A percentile compares a stretch with the other conserved stretches of the same genome.
Conservation (phyloP, 768 basidiomycete species). For the Guyanaporus albipodus region DNA sequence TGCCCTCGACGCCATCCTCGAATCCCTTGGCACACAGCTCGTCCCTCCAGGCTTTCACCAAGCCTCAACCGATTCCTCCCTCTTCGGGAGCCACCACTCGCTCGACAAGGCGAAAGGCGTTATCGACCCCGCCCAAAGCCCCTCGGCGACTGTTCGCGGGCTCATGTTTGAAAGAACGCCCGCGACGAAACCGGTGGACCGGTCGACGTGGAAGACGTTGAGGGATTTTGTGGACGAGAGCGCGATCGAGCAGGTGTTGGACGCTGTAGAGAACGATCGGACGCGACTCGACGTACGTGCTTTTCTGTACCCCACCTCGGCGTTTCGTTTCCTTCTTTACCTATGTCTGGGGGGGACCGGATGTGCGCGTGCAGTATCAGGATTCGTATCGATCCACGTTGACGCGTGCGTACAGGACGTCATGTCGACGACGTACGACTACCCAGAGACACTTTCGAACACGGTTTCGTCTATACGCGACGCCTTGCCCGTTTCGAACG, state of each 20-base stretch:
- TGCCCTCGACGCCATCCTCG: conserved; percentile 65
- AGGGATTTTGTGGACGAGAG: conserved; percentile 85
- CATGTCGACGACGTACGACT: conserved; percentile 59
- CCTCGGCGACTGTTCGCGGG: conserved; percentile 29
- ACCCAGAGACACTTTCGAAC: conserved; percentile 56
- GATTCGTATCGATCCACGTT: no score
- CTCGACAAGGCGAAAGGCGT: conserved; percentile 37
- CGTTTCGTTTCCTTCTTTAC: neutral
- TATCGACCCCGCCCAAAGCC: conserved; percentile 37
- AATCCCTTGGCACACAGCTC: conserved; percentile 64
- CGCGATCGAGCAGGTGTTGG: conserved; percentile 72
- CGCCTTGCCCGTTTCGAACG: conserved; percentile 41
- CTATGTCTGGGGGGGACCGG: no score
- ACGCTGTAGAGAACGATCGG: conserved; percentile 69
- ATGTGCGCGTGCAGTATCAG: no score
- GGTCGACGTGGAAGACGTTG: conserved; percentile 72
- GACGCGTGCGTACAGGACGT: conserved; percentile 43
- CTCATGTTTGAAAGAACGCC: conserved; percentile 18
- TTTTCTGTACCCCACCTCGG: neutral
- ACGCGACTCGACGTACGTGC: conserved; percentile 59
- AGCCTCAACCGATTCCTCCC: conserved; percentile 58
- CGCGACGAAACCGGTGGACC: conserved; percentile 34
- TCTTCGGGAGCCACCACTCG: conserved; percentile 76
- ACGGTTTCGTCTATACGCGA: conserved; percentile 55
- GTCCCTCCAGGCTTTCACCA: conserved; percentile 80